Base-by-base conservation (phyloP, 2,329 filamentous ascomycete species). In the Hortaea werneckii region DNA sequence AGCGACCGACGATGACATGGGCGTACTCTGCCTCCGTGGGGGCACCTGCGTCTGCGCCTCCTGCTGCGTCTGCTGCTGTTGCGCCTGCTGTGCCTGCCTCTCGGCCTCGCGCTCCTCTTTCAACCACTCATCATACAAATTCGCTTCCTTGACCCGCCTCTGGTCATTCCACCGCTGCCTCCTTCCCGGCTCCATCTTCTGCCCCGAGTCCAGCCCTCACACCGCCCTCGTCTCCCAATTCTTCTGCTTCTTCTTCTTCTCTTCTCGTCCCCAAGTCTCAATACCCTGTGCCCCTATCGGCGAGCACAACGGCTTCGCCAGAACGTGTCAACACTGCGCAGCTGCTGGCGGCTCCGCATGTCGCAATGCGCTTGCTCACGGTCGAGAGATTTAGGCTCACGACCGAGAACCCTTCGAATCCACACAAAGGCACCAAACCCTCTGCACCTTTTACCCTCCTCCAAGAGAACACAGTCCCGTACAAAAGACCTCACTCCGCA, bases 111-210 rank as follows among this genome's bases (percentile, higher is more conserved):
- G n/a, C 37, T 57, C 54, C 41, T 57, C 48, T 35, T 52, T 57
- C 29, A 57, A 48, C 44, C 53, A 57, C 37, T 57, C 51, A 41
- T 57, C 54, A 42, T 57, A 57, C 35, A 52, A 38, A 27, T 47
- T 54, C 38, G 53, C 48, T 43, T 56, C 46, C 45, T 51, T 53
- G 40, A 47, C 29, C 37, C 50, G 46, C 13, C 49, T 35, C 11
- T 44, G 41, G 28, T 51, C 43, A 5, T 51, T 52, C 54, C 54
- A 57, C 28, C 49, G 39, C 35, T 53, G 52, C 40, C 51, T 52
- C 29, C 46, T 32, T 29, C 40, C 29, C 32, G 13, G 12, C 13
- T 46, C 44, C 44, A 46, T 42, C 10, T 20, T 13, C 37, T 9
- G 32, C 32, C 9, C 32, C 9, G 32, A 12, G 20, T 20, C 20